Percentiles rank a stretch among this genome's conserved stretches.
Conservation (phyloP, 192 early-diverging fungal species). For the Linnemannia elongata region DNA sequence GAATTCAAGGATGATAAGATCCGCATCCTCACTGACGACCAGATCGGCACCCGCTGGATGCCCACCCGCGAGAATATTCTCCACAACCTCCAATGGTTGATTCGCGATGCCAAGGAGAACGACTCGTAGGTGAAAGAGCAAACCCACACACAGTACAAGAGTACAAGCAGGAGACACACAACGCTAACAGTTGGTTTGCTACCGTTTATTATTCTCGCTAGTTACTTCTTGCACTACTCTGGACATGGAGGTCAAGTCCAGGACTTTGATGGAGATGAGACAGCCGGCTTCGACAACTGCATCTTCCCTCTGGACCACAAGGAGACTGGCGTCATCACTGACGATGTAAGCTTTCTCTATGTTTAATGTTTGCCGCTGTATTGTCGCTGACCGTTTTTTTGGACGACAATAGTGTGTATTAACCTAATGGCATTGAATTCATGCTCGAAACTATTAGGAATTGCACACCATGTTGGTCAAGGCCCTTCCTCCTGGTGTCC, state of each 20-base stretch:
- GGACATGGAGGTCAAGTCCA: constrained; percentile 55
- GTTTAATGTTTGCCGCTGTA: too few relatives aligned
- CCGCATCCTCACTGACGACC: constrained; percentile 61
- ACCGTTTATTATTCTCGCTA: neutral
- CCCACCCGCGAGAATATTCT: constrained; percentile 67
- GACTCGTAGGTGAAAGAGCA: constrained; percentile 59
- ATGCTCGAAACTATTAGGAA: constrained; percentile 23
- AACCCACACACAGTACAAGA: neutral
- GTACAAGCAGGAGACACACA: neutral
- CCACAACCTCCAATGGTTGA: constrained; percentile 63
- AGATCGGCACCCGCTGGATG: constrained; percentile 39
- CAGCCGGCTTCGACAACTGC: constrained; percentile 53
- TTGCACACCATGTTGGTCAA: constrained; percentile 55
- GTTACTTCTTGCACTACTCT: constrained; percentile 58
- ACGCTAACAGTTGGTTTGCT: neutral
- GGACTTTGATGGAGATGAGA: constrained; percentile 58
- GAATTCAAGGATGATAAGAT: constrained; percentile 55
- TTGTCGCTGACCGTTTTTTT: too few relatives aligned
- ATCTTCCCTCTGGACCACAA: constrained; percentile 55
- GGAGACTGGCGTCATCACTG: constrained; percentile 49
- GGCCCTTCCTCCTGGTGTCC: constrained; percentile 67
- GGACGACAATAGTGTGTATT: neutral
- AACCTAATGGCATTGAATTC: neutral
- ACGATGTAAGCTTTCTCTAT: constrained; percentile 45
- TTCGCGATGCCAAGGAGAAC: constrained; percentile 61